Evolutionary conservation across 1,284 basidiomycete genomes (phyloP), one percentile per base, ranked within the genome.

Genomic region (Flammula alnicola): DNA sequence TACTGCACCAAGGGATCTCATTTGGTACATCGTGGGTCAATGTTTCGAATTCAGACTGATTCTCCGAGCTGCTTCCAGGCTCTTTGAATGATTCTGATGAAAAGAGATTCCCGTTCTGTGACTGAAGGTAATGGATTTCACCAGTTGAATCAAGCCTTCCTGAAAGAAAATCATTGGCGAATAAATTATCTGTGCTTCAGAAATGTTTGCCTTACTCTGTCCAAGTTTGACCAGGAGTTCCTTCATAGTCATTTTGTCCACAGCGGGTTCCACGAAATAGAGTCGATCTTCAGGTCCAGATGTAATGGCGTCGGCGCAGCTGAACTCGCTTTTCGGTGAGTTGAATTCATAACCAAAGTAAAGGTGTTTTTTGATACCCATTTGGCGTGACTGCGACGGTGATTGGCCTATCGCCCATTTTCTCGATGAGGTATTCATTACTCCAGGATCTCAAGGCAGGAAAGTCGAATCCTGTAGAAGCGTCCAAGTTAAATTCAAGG

Each of bases 31-130:
- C 83, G 9, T 60, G 43, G 55, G 81, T 79, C 19, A 94, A 69
- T 3, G 75, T 63, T 22, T 74, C 69, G 52, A 93, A 84, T 64
- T 93, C 88, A 8, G 86, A 85, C 1, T 49, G 32, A 39, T 54
- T 55, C 5, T 58, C 55, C 14, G 25, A 22, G 8, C 5, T 50
- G 55, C 23, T 56, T 60, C 4, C 60, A 56, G 14, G 67, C 14
- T 38, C 45, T 17, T 27, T 31, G 12, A 62, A 81, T 58, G 73
- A 75, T 33, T 63, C 60, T 49, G 63, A 69, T 1, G 80, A 76
- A 58, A 82, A 91, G 25, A 96, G 60, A 65, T 96, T 96, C 8
- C 93, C 93, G 65, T 96, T 93, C 67, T 96, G 94, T 1, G 88
- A 91, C 66, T 96, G 94, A 5, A 96, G 75, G 66, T 95, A 96